A percentile compares a stretch with the other conserved stretches of the same genome.
Evolutionary conservation across 495 filamentous ascomycete species (phyloP).

Genomic region (Podospora didyma): DNA sequence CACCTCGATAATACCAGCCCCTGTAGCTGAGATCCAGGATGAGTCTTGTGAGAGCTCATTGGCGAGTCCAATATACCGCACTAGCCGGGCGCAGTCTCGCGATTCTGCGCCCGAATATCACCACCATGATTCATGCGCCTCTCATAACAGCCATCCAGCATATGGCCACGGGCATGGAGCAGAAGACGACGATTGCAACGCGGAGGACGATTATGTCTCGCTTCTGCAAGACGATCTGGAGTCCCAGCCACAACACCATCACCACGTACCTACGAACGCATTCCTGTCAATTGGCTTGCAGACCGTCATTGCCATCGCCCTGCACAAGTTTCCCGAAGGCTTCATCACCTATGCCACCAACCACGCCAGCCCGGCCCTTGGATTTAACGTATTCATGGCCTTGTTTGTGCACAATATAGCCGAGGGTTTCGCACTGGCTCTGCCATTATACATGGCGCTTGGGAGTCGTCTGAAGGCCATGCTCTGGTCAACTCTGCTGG

Average conservation of each 20-base stretch:
- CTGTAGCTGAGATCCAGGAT: slow-evolving; percentile 26
- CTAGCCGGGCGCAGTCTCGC: slow-evolving; percentile 27
- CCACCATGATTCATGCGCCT: slow-evolving; percentile 10
- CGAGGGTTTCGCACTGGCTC: slow-evolving; percentile 90
- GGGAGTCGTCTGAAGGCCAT: slow-evolving; percentile 73
- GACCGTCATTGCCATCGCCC: slow-evolving; percentile 86
- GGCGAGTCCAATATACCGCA: slow-evolving; percentile 22
- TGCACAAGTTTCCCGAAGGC: slow-evolving; percentile 96
- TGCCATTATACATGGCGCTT: slow-evolving; percentile 87
- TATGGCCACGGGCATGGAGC: no score
- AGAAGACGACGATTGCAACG: slow-evolving; percentile 24
- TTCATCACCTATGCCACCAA: slow-evolving; percentile 99
- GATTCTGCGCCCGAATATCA: slow-evolving; percentile 11
- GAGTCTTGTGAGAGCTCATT: slow-evolving; percentile 10
- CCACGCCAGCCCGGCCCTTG: slow-evolving; percentile 83
- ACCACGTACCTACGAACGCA: slow-evolving; percentile 93
- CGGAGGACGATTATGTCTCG: slow-evolving; percentile 20
- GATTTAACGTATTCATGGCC: slow-evolving; percentile 88
- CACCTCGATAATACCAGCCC: slow-evolving; percentile 1
- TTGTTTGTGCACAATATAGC: slow-evolving; percentile 97
- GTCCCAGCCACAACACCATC: slow-evolving; percentile 61
- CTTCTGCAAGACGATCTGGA: slow-evolving; percentile 34
- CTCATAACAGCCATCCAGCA: slow-evolving; percentile 18
- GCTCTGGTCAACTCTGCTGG: slow-evolving; percentile 75
- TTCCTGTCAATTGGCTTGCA: slow-evolving; percentile 91